phyloP scores from a whole-genome alignment of 2,329 filamentous ascomycete species.

The Westerdykella ornata region DNA sequence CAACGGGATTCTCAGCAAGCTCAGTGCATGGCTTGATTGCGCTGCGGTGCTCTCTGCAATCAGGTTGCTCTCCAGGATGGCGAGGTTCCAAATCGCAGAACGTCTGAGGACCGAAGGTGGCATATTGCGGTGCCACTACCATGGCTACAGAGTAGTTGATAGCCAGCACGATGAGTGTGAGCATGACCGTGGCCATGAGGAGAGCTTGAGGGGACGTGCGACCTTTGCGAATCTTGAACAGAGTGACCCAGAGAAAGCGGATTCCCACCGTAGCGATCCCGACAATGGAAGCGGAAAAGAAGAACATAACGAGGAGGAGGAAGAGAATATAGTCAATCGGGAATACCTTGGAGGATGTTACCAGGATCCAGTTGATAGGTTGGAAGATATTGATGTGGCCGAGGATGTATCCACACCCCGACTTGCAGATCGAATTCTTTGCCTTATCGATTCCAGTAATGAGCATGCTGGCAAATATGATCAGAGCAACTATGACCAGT shows the following conservation, averaged over 20 bases:
- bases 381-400: constrained; percentile 88
- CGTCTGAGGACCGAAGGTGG: constrained; percentile 88
- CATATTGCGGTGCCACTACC: constrained; percentile 92
- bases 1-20: constrained; percentile 60
- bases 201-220: constrained; percentile 88
- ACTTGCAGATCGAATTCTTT: constrained; percentile 87
- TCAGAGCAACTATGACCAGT: constrained; percentile 63
- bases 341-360: constrained; percentile 74
- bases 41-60: constrained; percentile 65
- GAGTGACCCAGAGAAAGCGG: constrained; percentile 87
- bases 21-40: constrained; percentile 80
- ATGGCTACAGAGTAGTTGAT: constrained; percentile 91
- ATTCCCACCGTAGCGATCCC: constrained; percentile 85
- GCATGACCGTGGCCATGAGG: constrained; percentile 80
- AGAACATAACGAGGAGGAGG: constrained; percentile 72
- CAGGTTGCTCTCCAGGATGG: constrained; percentile 59
- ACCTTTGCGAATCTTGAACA: constrained; percentile 86
- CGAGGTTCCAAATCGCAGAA: constrained; percentile 72
- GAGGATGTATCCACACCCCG: constrained; percentile 85
- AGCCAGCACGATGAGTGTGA: constrained; percentile 81
- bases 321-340: constrained; percentile 90
- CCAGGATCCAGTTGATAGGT: constrained; percentile 83
- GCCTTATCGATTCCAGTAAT: constrained; percentile 95
- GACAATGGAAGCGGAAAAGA: constrained; percentile 82
- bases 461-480: constrained; percentile 87